Evolutionary conservation across 2,329 filamentous ascomycete species (phyloP).

Genomic region (Pseudocercospora eumusae): DNA sequence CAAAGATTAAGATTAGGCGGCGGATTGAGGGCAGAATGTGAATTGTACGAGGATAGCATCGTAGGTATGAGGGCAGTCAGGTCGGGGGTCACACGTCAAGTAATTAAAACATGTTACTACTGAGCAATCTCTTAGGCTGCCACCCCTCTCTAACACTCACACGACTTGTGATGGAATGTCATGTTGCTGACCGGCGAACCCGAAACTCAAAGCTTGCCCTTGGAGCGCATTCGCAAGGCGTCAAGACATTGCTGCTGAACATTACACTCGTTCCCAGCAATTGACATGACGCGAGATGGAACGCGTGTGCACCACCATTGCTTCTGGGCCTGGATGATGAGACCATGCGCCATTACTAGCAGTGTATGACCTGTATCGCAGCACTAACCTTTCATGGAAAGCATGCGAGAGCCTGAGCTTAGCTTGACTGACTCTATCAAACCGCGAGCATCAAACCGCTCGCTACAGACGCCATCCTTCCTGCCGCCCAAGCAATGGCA

Average conservation of each 20-base stretch:
- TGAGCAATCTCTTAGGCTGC: not conserved
- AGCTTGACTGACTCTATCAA: no score
- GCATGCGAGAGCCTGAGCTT: no score
- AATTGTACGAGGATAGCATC: not conserved
- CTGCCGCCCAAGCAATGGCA: no score
- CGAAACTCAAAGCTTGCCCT: not conserved
- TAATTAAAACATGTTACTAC: not conserved
- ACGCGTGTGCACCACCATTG: no score
- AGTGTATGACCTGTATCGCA: no score
- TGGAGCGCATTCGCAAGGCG: not conserved
- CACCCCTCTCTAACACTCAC: not conserved
- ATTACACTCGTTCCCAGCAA: no score
- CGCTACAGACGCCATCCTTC: no score
- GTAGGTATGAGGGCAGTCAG: not conserved
- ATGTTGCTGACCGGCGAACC: not conserved
- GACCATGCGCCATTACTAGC: no score
- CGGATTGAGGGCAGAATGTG: not conserved
- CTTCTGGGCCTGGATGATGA: no score
- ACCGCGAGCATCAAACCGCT: no score
- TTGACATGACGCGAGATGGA: no score
- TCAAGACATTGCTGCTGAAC: not conserved
- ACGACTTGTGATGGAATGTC: not conserved
- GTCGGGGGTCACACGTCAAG: not conserved
- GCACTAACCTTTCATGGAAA: no score
- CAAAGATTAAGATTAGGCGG: constrained; percentile 66